Percentiles rank a stretch among this genome's conserved stretches.
phyloP scores from a whole-genome alignment of 495 filamentous ascomycete genomes.

The Podospora didyma region DNA sequence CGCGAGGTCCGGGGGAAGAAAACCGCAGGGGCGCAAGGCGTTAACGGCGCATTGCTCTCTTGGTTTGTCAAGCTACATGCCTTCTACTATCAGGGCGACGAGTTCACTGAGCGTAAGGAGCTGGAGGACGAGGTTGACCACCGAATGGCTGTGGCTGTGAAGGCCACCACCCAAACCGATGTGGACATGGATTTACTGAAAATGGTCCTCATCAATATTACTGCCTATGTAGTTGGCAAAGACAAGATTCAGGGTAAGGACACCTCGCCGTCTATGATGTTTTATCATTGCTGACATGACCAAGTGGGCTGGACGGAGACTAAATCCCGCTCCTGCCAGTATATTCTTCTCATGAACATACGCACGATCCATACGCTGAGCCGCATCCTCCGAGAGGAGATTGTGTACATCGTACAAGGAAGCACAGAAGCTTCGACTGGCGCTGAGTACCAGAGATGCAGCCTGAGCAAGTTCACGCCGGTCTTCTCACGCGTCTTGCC shows the following conservation, averaged over 20 bases:
- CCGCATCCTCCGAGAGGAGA: slow-evolving; percentile 52
- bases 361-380: slow-evolving; percentile 76
- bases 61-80: slow-evolving; percentile 91
- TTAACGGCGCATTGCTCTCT: slow-evolving; percentile 50
- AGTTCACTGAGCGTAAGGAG: slow-evolving; percentile 70
- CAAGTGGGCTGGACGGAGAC: slow-evolving; percentile 33
- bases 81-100: slow-evolving; percentile 68
- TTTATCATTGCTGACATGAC: slow-evolving; percentile 20
- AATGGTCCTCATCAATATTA: slow-evolving; percentile 80
- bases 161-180: slow-evolving; percentile 40
- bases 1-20: slow-evolving; percentile 49
- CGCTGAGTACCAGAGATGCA: not conserved
- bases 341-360: slow-evolving; percentile 75
- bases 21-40: slow-evolving; percentile 15
- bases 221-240: slow-evolving; percentile 69
- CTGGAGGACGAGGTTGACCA: slow-evolving; percentile 82
- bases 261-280: not conserved
- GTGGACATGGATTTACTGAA: slow-evolving; percentile 67
- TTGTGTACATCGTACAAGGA: slow-evolving; percentile 18
- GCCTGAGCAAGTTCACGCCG: slow-evolving; percentile 21
- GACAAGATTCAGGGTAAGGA: slow-evolving; percentile 58
- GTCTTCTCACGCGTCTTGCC: slow-evolving; percentile 25
- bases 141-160: slow-evolving; percentile 68
- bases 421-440: not conserved
- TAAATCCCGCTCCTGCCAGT: slow-evolving; percentile 57